Evolutionary conservation across 148 eudicot species (phyloP), one percentile per base, ranked within the genome.

Genomic region (Camellia lanceoleosa): DNA sequence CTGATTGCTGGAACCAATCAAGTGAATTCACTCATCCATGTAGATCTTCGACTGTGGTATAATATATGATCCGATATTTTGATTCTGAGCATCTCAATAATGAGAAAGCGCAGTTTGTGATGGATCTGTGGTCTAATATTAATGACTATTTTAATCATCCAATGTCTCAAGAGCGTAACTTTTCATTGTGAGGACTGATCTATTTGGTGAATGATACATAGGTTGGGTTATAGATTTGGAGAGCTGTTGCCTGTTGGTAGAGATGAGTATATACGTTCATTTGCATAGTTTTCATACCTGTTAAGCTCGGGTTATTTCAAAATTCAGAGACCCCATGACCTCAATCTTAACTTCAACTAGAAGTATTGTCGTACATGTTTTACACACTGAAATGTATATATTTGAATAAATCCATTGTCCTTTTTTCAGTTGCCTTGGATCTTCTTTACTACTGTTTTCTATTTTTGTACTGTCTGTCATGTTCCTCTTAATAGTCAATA

Each of bases 401-500:
- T 13, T 30, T 54, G 19, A n/a, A 47, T 8, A 11, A 69, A 70
- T 47, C 49, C 20, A 13, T 71, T 20, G 15, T 51, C 59, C 15
- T 20, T 20, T 49, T 54, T 52, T 30, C 62, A 10, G 63, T 47
- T 23, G n/a, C 70, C 42, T 20, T 76, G 55, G 56, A 62, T 10
- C 16, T 13, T 75, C 68, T 19, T 75, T 20, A 30, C 3, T 13
- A n/a, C 73, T 68, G 55, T 76, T 42, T 76, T 61, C 16, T 76
- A 13, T 46, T 62, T 75, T 13, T 12, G 5, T 7, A 43, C 41
- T 44, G 56, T 46, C 61, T 10, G 42, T 7, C 67, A 43, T 41
- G 61, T 76, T 47, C 44, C 79, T 76, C 42, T n/a, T 47, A 42
- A 38, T 13, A 42, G 78, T 46, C n/a, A 47, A 76, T 76, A 18